These are phyloP conservation scores for Arthroderma uncinatum DNA, from an alignment of 2,329 filamentous ascomycete genomes.

Conservation along the genomic window DNA sequence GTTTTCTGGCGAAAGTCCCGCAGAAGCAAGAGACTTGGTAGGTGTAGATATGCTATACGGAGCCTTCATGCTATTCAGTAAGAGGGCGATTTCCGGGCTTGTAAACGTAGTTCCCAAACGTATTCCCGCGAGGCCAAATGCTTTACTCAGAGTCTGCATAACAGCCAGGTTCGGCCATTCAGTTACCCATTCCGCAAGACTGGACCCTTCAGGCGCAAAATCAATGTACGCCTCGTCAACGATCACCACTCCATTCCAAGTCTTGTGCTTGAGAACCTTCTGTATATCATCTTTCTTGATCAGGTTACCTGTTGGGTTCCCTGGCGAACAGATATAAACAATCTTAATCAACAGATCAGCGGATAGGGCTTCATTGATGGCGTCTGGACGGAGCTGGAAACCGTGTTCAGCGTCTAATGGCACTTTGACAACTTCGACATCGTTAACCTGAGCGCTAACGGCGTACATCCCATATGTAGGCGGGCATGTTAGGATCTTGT, in stretches of 20 bases:
- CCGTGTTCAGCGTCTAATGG: slow-evolving; percentile 60
- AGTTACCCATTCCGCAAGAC: slow-evolving; percentile 78
- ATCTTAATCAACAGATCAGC: slow-evolving; percentile 63
- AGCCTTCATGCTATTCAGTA: slow-evolving; percentile 88
- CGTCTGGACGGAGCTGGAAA: slow-evolving; percentile 63
- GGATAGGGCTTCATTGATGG: slow-evolving; percentile 56
- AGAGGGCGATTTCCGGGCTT: slow-evolving; percentile 56
- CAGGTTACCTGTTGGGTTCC: slow-evolving; percentile 79
- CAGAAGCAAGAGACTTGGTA: slow-evolving; percentile 67
- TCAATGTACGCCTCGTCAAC: slow-evolving; percentile 96
- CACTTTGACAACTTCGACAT: slow-evolving; percentile 75
- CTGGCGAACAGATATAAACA: slow-evolving; percentile 84
- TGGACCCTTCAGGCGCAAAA: slow-evolving; percentile 68
- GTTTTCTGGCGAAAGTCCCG: slow-evolving; percentile 57
- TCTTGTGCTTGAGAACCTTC: slow-evolving; percentile 66
- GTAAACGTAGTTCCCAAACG: slow-evolving; percentile 79
- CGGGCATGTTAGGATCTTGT: slow-evolving; percentile 88
- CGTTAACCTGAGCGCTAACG: slow-evolving; percentile 90
- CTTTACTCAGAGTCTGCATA: slow-evolving; percentile 97
- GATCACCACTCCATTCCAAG: slow-evolving; percentile 90
- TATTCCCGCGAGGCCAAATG: slow-evolving; percentile 90
- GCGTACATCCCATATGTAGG: slow-evolving; percentile 98
- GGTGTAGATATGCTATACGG: slow-evolving; percentile 92
- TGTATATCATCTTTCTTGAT: slow-evolving; percentile 65
- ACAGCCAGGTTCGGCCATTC: slow-evolving; percentile 95